Base-by-base conservation (phyloP, 2,329 filamentous ascomycete genomes). In the Samsoniella hepiali region DNA sequence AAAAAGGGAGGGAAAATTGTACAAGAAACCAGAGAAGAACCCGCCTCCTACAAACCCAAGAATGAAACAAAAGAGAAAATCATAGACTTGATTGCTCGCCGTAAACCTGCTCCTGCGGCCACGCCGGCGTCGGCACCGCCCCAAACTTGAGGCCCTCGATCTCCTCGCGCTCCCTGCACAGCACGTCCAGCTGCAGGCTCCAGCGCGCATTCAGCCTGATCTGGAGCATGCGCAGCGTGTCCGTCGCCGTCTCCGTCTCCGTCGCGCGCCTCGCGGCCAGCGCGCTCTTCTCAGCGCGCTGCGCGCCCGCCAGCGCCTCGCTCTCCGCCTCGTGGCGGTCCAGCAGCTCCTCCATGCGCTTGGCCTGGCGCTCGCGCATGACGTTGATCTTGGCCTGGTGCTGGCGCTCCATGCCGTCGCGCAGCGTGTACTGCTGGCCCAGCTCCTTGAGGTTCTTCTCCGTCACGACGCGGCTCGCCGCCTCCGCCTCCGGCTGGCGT, bases 331-430 rank as follows among this genome's bases (percentile, higher is more conserved):
- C 80, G 67, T 88, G 86, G 31, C 81, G 77, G 45, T 81, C 78
- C 1, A 84, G 72, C 4, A 88, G 76, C 65, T 86, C 82, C 68
- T 88, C 85, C 77, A 88, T 82, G 36, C 82, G 78, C 69, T 86
- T 86, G 1, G 84, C 79, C 70, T 88, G 86, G 49, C 83, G 82
- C 65, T 88, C 86, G n/a, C 86, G 79, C 77, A 88, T 81, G 32
- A 88, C 85, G 68, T 88, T 88, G 71, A 88, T 87, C 70, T 83
- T 84, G 45, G 82, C 78, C 68, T 85, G 79, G 65, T 88, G 84
- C 3, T 85, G 75, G 44, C 83, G 80, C 65, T 83, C 81, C 78
- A 88, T 82, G 66, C 82, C 82, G 69, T 86, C 85, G 44, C 84
- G 80, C 13, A 86, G 69, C 65, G 81, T 85, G 72, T 88, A 87